These are phyloP conservation scores for Berberis thunbergii DNA, from an alignment of 164 flowering plant genomes.

Conservation along the genomic window DNA sequence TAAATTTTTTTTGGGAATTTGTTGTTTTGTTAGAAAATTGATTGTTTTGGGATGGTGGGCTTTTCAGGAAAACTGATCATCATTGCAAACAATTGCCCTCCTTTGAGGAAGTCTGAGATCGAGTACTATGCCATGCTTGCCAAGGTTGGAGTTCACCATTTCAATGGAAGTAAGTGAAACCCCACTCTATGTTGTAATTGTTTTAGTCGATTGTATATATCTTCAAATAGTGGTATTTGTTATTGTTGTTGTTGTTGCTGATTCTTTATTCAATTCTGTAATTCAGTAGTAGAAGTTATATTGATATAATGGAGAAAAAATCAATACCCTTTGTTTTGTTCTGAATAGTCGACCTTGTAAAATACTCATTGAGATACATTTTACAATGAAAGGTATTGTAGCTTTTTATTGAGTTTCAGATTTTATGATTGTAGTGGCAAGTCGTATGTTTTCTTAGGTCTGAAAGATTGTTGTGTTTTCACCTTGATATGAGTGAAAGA, in stretches of 20 bases:
- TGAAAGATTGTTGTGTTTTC: too few relatives aligned
- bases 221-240: background rate
- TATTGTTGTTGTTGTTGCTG: background rate
- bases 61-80: conserved; percentile 19
- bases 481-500: too few relatives aligned
- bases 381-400: too few relatives aligned
- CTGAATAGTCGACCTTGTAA: too few relatives aligned
- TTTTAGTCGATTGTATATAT: background rate
- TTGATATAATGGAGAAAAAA: background rate
- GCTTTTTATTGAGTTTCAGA: too few relatives aligned
- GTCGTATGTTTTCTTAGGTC: too few relatives aligned
- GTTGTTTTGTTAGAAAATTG: background rate
- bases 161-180: conserved; percentile 20
- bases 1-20: background rate
- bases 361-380: too few relatives aligned
- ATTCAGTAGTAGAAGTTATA: background rate
- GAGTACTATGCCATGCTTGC: conserved; percentile 27
- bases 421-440: too few relatives aligned
- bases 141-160: conserved; percentile 22
- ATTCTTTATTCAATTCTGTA: too few relatives aligned
- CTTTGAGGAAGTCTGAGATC: conserved; percentile 22
- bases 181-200: background rate
- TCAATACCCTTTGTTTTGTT: too few relatives aligned
- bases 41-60: too few relatives aligned
- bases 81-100: conserved; percentile 23